Percentiles rank a stretch among this genome's conserved stretches.
Evolutionary conservation across 2,329 filamentous ascomycete genomes (phyloP).

Genomic region (Paracoccidioides lutzii): DNA sequence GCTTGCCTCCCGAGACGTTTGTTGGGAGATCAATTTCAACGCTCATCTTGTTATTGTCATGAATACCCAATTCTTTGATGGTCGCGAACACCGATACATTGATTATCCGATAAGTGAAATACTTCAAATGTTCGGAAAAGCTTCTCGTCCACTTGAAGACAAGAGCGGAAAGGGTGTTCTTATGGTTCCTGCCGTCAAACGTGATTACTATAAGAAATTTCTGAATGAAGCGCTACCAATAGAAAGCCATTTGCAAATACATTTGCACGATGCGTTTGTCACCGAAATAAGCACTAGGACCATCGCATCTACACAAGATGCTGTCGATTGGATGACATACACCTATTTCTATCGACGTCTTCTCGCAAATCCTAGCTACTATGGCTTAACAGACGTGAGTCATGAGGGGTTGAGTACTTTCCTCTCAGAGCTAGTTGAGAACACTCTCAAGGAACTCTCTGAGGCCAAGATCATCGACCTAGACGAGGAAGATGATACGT

Average conservation of each 20-base stretch:
- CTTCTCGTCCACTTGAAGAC: constrained; percentile 64
- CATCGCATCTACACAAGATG: constrained; percentile 89
- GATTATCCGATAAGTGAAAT: constrained; percentile 92
- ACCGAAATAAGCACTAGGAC: constrained; percentile 94
- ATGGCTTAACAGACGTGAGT: constrained; percentile 74
- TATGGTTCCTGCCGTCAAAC: constrained; percentile 88
- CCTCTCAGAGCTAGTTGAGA: constrained; percentile 87
- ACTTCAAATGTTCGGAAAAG: constrained; percentile 95
- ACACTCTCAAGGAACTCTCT: constrained; percentile 74
- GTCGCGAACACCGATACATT: constrained; percentile 89
- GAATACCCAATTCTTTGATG: constrained; percentile 96
- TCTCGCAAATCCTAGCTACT: constrained; percentile 91
- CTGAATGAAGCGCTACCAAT: constrained; percentile 89
- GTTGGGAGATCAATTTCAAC: constrained; percentile 82
- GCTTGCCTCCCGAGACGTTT: constrained; percentile 72
- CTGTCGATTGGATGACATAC: constrained; percentile 96
- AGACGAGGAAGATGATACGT: constrained; percentile 82
- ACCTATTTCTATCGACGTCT: constrained; percentile 96
- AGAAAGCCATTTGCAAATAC: constrained; percentile 84
- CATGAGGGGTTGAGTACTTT: constrained; percentile 90
- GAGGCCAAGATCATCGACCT: constrained; percentile 94
- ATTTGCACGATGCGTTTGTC: constrained; percentile 90
- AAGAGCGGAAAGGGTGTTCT: constrained; percentile 80
- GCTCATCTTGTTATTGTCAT: constrained; percentile 91
- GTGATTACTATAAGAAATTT: constrained; percentile 98